phyloP scores from a whole-genome alignment of 2,329 filamentous ascomycete species.

The Clonostachys rosea region DNA sequence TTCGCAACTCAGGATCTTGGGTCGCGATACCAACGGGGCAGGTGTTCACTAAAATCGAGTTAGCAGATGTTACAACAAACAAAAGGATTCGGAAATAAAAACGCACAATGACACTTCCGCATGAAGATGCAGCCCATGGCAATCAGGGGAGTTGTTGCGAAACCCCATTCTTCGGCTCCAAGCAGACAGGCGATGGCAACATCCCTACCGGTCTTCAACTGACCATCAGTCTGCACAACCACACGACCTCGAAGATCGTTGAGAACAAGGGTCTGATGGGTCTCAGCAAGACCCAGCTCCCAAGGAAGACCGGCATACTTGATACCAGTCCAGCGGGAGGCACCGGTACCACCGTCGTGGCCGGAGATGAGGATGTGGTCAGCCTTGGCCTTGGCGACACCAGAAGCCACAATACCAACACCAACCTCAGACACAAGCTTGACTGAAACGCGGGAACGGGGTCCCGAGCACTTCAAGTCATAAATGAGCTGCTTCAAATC shows the following conservation, averaged over 20 bases:
- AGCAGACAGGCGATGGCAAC: constrained; percentile 91
- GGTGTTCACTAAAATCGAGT: constrained; percentile 48
- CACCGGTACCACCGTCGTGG: constrained; percentile 94
- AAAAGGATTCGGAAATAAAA: no score
- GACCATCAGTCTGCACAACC: constrained; percentile 93
- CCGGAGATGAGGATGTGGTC: constrained; percentile 96
- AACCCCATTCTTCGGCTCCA: constrained; percentile 97
- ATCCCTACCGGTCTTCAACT: constrained; percentile 87
- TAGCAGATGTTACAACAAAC: no score
- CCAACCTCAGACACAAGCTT: constrained; percentile 97
- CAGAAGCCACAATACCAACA: constrained; percentile 94
- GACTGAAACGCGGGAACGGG: constrained; percentile 86
- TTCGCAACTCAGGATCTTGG: constrained; percentile 87
- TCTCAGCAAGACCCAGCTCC: constrained; percentile 95
- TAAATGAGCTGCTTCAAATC: constrained; percentile 98
- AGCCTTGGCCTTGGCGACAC: constrained; percentile 95
- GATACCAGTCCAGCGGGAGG: constrained; percentile 96
- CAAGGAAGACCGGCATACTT: constrained; percentile 96
- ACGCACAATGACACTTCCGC: no score
- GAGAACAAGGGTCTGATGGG: constrained; percentile 90
- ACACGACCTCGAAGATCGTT: constrained; percentile 95
- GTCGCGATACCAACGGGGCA: constrained; percentile 93
- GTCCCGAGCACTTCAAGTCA: constrained; percentile 94
- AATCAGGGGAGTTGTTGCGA: constrained; percentile 90
- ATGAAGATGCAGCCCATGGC: constrained; percentile 98